Base-by-base conservation (phyloP, 1,139 yeast genomes). In the Debaryomyces sp. region DNA sequence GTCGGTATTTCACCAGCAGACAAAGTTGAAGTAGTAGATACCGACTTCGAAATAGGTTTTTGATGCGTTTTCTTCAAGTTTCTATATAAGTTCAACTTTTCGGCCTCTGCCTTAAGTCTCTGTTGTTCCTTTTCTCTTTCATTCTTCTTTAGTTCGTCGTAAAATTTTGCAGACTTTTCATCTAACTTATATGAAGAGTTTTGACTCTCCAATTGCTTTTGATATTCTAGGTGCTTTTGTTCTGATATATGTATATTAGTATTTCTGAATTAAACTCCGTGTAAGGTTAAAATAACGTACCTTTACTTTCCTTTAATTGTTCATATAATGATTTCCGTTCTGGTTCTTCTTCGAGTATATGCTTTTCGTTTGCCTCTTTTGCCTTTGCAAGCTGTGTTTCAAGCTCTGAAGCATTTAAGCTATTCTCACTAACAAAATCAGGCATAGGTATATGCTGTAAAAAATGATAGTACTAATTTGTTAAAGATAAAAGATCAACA, bases 151-250 rank as follows among this genome's bases (percentile, higher is more conserved):
- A 72, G 54, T 29, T 56, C 48, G 6, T 64, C 60, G 50, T 67
- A 71, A 49, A 59, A 70, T 29, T 56, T 52, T 7, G 68, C 56
- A 6, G 76, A 68, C 37, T 64, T 62, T 13, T 62, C 67, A 47
- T 66, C 69, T 38, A 75, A 53, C 47, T 70, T 71, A 48, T 72
- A 71, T 0, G 75, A 62, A 0, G 78, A 71, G 51, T 74, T 75
- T 23, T 66, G 67, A 1, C 66, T 61, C 44, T 71, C 75, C 45
- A 73, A 50, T 49, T 64, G 62, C 39, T 64, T 61, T 50, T 67
- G 71, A 46, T 66, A 67, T 44, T 74, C 77, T 29, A 64, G 55
- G 43, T 71, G 70, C 46, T 61, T 64, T 41, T 62, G 48, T 36
- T 59, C 72, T 67, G 41, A 9, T 34, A 10, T 18, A n/a, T n/a